These are phyloP conservation scores for Malania oleifera DNA, from an alignment of 164 flowering plant species.

Conservation along the genomic window DNA sequence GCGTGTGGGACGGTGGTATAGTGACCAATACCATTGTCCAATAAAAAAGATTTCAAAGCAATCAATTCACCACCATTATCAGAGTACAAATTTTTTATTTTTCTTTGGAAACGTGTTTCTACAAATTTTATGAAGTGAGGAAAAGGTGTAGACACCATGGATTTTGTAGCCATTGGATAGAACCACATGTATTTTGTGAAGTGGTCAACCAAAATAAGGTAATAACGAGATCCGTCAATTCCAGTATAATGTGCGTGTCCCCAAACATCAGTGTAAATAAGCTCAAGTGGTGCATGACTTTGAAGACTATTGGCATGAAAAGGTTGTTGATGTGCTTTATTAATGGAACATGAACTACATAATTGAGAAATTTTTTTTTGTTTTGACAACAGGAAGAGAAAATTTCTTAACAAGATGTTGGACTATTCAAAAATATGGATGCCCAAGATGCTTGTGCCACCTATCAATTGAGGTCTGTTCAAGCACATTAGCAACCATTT, in stretches of 20 bases:
- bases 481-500: no score
- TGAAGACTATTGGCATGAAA: no score
- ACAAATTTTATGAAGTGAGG: neutral
- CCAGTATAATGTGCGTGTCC: neutral
- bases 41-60: neutral
- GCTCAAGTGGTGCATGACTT: neutral
- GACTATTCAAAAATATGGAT: no score
- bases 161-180: conserved; percentile 1
- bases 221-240: neutral
- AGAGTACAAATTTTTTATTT: neutral
- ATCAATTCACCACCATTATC: neutral
- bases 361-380: neutral
- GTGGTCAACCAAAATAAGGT: neutral
- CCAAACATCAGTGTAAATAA: conserved; percentile 2
- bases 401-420: no score
- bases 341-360: neutral
- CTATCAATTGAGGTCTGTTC: no score
- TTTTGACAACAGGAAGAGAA: no score
- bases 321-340: no score
- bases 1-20: neutral
- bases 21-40: neutral
- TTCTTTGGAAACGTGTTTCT: neutral
- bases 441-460: no score
- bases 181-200: no score
- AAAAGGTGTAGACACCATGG: neutral